Base-by-base conservation (phyloP, 2,329 filamentous ascomycete species). In the Cladosporium sp. region DNA sequence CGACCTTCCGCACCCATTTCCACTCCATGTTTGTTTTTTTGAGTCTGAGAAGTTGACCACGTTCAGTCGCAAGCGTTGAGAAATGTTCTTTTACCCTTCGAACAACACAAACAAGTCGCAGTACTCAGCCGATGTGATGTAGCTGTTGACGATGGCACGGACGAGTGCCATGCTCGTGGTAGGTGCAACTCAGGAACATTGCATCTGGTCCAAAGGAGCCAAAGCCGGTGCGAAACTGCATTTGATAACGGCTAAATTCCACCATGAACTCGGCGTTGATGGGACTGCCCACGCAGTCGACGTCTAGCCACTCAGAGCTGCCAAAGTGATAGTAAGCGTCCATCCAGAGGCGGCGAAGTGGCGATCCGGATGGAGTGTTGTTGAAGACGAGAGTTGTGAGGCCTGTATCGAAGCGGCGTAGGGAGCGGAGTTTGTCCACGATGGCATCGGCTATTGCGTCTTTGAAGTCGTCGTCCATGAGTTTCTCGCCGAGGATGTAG, bases 401-500 rank as follows among this genome's bases (percentile, higher is more conserved):
- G 4, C 51, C 11, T 5, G 51, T 21, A 8, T 54, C 26, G 18
- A 54, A 30, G 1, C n/a, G 2, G 23, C 26, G 26, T 2, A 5
- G n/a, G 32, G 2, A 3, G 26, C 5, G 56, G 21, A 68, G 16
- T 7, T 67, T 65, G 1, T 63, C 53, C 7, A 72, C 60, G 36
- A 72, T 64, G 10, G 61, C 58, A 16, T 71, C 65, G 25, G 71
- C 57, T 1, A 70, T 32, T 1, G 67, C 63, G 54, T 74, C 71
- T 54, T 70, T 73, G 69, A 72, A 73, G 18, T 58, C 26, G 0
- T 28, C 5, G 62, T 74, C 72, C 4, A 69, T 51, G 0, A 74
- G 21, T 30, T 70, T 70, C 26, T 74, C 73, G 16, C 72, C 72
- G 1, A 75, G 66, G 2, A 70, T 63, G 65, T 70, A 75, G 6